Base-by-base conservation (phyloP, 1,139 yeast genomes). In the Nakaseomyces glabratus region DNA sequence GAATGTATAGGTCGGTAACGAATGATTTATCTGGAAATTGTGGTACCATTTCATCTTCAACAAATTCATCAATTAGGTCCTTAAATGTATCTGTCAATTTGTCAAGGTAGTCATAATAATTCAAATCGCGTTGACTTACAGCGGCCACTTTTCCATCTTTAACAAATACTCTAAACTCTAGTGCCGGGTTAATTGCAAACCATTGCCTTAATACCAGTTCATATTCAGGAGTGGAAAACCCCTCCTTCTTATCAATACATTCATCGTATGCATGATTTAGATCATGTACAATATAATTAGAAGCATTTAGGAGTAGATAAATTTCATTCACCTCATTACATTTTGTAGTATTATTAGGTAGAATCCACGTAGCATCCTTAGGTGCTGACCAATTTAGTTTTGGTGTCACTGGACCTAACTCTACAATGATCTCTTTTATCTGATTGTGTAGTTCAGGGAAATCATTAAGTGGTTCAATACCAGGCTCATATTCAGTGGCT, bases 301-400 rank as follows among this genome's bases (percentile, higher is more conserved):
- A 85, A 1, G 95, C 76, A 48, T 90, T 90, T 35, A 93, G 59
- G 11, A 90, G 60, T 36, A 90, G 58, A 45, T 86, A 88, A 0
- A 90, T 61, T 45, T 90, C 99, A 28, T 77, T 70, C 0, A 80
- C 74, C 22, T 67, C 68, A 11, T 61, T 66, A 51, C 97, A 86
- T 49, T 73, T 70, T 66, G 82, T 71, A 4, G 82, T 69, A 47
- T 82, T 81, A 23, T 82, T 78, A 2, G 93, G 71, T 51, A 82
- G 63, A 20, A 90, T 88, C 98, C 98, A 90, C 1, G 76, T 71
- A 6, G 97, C 85, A 58, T 90, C 99, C 49, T 78, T 80, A 1
- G 99, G 98, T 1, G 95, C 81, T 1, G 96, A 84, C 98, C 98
- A 90, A 62, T 90, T 90, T 46, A 90, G 64, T 52, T 90, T 90